Conservation (phyloP, 345 rosid species). For the Nephelium lappaceum region DNA sequence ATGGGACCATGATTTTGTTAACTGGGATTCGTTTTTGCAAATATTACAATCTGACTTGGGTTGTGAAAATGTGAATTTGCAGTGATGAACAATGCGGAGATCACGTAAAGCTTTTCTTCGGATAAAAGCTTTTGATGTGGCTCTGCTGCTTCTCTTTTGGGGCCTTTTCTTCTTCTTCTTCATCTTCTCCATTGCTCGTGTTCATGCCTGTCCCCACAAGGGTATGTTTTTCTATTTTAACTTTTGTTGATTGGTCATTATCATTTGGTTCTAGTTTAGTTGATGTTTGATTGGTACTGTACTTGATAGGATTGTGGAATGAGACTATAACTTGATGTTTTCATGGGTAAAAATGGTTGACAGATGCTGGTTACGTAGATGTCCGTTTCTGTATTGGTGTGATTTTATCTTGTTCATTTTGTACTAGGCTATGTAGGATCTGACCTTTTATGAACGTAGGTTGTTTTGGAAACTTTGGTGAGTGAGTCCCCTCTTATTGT, state of each 20-base stretch:
- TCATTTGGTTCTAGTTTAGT: background rate
- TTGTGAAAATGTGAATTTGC: background rate
- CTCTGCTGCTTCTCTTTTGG: conserved; percentile 29
- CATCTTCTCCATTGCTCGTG: background rate
- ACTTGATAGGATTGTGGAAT: background rate
- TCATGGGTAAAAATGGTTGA: background rate
- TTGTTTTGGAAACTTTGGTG: background rate
- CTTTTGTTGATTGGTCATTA: background rate
- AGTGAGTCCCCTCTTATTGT: background rate
- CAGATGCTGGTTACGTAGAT: background rate
- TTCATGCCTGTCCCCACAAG: background rate
- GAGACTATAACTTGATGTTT: background rate
- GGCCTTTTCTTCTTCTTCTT: conserved; percentile 27
- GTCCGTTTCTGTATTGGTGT: background rate
- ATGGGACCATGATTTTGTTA: background rate
- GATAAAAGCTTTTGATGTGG: conserved; percentile 31
- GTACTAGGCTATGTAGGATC: background rate
- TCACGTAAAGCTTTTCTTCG: conserved; percentile 42
- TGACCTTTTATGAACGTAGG: background rate
- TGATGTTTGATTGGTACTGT: background rate
- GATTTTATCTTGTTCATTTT: background rate
- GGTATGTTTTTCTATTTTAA: conserved; percentile 15
- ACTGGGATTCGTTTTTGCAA: background rate
- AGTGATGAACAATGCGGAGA: conserved; percentile 46
- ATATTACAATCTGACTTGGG: background rate